These are phyloP conservation scores for Colletotrichum kahawae DNA, from an alignment of 2,329 filamentous ascomycete genomes.

Conservation along the genomic window DNA sequence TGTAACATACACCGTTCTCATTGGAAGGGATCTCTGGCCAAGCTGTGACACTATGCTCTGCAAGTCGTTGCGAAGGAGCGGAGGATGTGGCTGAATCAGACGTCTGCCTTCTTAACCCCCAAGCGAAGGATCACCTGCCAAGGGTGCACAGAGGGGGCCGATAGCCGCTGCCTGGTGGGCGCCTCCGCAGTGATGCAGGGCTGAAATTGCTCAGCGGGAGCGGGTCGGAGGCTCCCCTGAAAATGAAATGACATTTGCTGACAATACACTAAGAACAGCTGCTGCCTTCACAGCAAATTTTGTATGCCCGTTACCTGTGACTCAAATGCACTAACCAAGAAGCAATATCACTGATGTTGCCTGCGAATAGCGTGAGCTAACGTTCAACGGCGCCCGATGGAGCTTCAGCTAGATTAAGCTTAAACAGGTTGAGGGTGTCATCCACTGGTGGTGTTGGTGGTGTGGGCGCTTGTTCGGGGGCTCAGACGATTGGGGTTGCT, in stretches of 20 bases:
- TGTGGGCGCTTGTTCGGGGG: not conserved
- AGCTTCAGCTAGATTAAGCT: not conserved
- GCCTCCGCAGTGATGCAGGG: not conserved
- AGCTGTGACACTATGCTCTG: no score
- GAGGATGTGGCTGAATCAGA: not conserved
- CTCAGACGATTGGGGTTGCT: not conserved
- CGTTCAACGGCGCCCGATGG: not conserved
- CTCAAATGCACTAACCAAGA: not conserved
- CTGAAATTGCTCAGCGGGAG: not conserved
- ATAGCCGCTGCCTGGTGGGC: not conserved
- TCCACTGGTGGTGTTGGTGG: not conserved
- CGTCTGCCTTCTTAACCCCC: not conserved
- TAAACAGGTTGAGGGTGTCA: not conserved
- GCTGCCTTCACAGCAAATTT: not conserved
- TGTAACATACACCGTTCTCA: not conserved
- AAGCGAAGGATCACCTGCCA: not conserved
- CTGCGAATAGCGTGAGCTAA: not conserved
- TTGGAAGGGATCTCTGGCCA: not conserved
- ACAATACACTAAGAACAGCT: not conserved
- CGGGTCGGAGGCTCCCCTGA: not conserved
- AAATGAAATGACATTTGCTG: not conserved
- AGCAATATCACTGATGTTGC: not conserved
- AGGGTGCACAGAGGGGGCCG: not conserved
- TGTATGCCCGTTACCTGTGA: not conserved
- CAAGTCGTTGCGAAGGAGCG: not conserved